phyloP scores from a whole-genome alignment of 768 basidiomycete genomes.

The Suillus sp. region DNA sequence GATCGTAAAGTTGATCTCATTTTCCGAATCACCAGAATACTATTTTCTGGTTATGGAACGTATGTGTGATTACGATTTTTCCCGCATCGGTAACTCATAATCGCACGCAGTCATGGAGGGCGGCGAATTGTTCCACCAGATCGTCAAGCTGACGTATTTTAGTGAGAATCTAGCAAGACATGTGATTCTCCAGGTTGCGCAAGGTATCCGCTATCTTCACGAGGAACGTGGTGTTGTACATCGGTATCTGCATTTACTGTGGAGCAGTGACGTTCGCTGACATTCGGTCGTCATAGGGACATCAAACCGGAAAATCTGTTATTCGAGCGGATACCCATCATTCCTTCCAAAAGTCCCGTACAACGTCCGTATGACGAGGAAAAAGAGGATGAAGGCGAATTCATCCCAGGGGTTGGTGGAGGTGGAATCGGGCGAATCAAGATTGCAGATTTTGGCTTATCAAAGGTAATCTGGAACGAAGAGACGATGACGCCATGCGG shows the following conservation, averaged over 20 bases:
- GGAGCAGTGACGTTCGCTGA: background rate
- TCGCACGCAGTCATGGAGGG: slow-evolving; percentile 83
- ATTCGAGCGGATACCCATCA: slow-evolving; percentile 89
- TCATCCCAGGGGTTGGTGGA: slow-evolving; percentile 87
- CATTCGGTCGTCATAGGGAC: slow-evolving; percentile 47
- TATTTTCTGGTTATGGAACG: slow-evolving; percentile 95
- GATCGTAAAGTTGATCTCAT: slow-evolving; percentile 88
- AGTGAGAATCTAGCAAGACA: slow-evolving; percentile 96
- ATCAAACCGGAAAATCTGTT: slow-evolving; percentile 99
- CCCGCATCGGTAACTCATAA: slow-evolving; percentile 15
- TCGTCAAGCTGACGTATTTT: slow-evolving; percentile 99
- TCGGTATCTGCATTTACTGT: slow-evolving; percentile 46
- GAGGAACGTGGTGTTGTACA: slow-evolving; percentile 98
- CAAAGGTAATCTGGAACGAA: slow-evolving; percentile 98
- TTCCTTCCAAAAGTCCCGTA: slow-evolving; percentile 76
- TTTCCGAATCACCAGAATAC: slow-evolving; percentile 89
- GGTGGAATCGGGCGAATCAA: slow-evolving; percentile 98
- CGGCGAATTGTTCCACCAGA: slow-evolving; percentile 98
- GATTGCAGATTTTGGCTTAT: slow-evolving; percentile 97
- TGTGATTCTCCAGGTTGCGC: slow-evolving; percentile 93
- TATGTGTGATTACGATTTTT: slow-evolving; percentile 40
- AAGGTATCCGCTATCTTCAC: slow-evolving; percentile 93
- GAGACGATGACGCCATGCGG: slow-evolving; percentile 99
- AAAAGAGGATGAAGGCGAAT: slow-evolving; percentile 98
- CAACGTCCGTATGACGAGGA: slow-evolving; percentile 94